Evolutionary conservation across 352 stramenopile species (phyloP).

Genomic region (Globisporangium paddicum): DNA sequence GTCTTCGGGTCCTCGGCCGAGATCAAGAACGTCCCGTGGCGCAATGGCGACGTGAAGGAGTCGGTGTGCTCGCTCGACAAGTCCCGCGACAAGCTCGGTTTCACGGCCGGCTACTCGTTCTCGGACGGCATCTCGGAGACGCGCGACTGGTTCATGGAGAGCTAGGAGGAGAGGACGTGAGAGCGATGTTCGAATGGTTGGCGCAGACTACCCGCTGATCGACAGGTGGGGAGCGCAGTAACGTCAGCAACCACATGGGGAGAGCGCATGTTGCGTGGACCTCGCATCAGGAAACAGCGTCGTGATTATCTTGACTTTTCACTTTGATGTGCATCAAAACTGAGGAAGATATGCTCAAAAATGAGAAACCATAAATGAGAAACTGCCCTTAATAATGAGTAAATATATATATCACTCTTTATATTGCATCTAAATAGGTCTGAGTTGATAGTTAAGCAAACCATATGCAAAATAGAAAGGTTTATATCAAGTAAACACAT

Average conservation of each 20-base stretch:
- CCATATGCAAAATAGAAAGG: background rate
- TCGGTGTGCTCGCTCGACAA: slow-evolving; percentile 73
- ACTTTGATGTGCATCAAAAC: background rate
- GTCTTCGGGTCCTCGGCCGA: slow-evolving; percentile 58
- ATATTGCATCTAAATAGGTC: background rate
- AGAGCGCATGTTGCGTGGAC: background rate
- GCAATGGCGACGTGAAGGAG: slow-evolving; percentile 77
- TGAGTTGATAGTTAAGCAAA: background rate
- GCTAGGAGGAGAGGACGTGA: background rate
- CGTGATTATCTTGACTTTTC: background rate
- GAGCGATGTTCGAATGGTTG: too few relatives aligned
- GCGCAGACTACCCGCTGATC: too few relatives aligned
- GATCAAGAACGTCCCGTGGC: slow-evolving; percentile 66
- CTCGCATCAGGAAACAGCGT: background rate
- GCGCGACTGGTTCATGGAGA: slow-evolving; percentile 71
- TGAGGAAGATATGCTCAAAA: background rate
- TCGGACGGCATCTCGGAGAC: slow-evolving; percentile 62
- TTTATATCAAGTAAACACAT: background rate
- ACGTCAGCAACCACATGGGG: too few relatives aligned
- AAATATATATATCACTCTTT: background rate
- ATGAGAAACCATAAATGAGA: too few relatives aligned
- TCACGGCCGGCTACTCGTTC: slow-evolving; percentile 63
- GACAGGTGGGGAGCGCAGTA: background rate
- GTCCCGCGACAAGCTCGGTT: slow-evolving; percentile 63
- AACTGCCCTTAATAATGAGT: background rate